phyloP scores from a whole-genome alignment of 495 filamentous ascomycete species.

The Neurospora sp. region DNA sequence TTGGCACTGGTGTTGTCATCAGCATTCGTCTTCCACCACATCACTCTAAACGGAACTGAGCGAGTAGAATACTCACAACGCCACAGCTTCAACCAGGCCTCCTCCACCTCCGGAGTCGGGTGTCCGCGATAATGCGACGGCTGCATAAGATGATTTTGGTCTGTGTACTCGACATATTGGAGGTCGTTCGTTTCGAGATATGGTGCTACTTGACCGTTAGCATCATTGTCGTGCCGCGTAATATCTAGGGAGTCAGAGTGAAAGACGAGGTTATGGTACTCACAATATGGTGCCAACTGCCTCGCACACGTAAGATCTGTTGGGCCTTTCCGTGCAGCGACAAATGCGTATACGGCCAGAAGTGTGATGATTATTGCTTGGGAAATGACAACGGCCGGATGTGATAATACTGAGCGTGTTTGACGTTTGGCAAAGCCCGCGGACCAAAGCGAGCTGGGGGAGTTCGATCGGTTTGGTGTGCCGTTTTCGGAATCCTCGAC shows the following conservation, averaged over 20 bases:
- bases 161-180: neutral
- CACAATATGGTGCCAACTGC: neutral
- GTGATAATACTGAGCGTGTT: neutral
- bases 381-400: neutral
- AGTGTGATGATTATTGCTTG: neutral
- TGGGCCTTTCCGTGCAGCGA: neutral
- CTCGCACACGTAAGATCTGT: neutral
- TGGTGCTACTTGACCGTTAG: no score
- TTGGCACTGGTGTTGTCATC: neutral
- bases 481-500: neutral
- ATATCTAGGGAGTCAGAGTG: no score
- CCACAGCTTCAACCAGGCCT: slow-evolving; percentile 1
- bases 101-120: neutral
- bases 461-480: neutral
- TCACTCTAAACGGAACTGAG: no score
- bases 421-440: neutral
- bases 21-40: no score
- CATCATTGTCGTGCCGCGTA: no score
- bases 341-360: neutral
- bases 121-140: neutral
- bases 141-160: neutral
- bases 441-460: neutral
- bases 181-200: neutral
- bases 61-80: neutral
- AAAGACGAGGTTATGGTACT: neutral